A percentile compares a stretch with the other conserved stretches of the same genome.
Evolutionary conservation across 2,329 filamentous ascomycete species (phyloP).

Genomic region (Beauveria scarabaeidicola): DNA sequence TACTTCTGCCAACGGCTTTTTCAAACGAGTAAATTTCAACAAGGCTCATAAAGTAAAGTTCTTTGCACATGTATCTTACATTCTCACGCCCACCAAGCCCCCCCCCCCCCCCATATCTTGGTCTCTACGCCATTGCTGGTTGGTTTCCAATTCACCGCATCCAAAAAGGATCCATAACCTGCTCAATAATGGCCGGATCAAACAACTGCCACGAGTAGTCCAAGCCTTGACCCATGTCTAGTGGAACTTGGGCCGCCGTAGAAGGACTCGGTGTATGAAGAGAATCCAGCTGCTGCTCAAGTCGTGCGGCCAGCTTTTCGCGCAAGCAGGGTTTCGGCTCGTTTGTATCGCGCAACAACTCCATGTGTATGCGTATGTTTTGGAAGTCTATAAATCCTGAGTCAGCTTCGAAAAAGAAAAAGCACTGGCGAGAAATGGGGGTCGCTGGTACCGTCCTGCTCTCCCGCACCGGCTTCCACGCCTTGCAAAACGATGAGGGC

Average conservation of each 20-base stretch:
- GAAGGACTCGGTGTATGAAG: constrained; percentile 18
- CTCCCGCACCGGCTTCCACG: constrained; percentile 30
- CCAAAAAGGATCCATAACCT: constrained; percentile 12
- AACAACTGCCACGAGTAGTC: constrained; percentile 17
- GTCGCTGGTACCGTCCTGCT: constrained; percentile 30
- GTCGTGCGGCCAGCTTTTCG: constrained; percentile 17
- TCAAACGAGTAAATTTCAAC: too few species aligned
- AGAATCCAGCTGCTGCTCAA: constrained; percentile 20
- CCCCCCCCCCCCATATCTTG: not conserved
- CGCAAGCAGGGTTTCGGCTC: constrained; percentile 20
- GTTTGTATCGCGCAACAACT: constrained; percentile 21
- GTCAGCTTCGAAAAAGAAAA: not conserved
- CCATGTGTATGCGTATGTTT: constrained; percentile 22
- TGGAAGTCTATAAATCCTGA: constrained; percentile 17
- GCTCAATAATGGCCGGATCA: constrained; percentile 13
- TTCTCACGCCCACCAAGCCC: not conserved
- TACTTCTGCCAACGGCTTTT: too few species aligned
- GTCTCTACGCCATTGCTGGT: not conserved
- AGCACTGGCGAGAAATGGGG: too few species aligned
- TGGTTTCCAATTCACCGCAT: not conserved
- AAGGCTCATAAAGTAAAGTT: not conserved
- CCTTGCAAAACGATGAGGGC: constrained; percentile 35
- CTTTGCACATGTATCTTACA: not conserved
- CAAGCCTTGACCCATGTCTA: constrained; percentile 12
- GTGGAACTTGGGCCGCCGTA: constrained; percentile 11